These are phyloP conservation scores for Erythrobasidium hasegawianum DNA, from an alignment of 1,284 basidiomycete genomes.

Conservation along the genomic window DNA sequence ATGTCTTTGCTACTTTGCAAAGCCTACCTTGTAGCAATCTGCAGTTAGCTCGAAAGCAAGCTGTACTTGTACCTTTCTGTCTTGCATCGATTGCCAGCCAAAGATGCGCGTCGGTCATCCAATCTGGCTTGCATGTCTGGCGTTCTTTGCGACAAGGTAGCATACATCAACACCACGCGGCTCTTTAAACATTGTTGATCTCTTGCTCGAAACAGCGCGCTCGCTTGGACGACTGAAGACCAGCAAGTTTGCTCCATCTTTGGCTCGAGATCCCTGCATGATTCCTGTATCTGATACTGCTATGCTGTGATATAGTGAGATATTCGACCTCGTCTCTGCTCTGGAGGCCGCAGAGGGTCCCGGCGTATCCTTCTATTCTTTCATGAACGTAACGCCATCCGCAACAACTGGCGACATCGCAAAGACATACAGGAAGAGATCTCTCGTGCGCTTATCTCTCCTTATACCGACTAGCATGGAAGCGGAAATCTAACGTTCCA, in stretches of 20 bases:
- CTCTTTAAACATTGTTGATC: too few species aligned
- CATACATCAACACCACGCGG: too few species aligned
- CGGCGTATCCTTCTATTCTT: slow-evolving; percentile 83
- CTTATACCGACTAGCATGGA: slow-evolving; percentile 66
- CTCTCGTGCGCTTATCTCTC: slow-evolving; percentile 50
- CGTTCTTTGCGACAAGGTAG: background rate
- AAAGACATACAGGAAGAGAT: slow-evolving; percentile 83
- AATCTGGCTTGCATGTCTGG: background rate
- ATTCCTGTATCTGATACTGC: background rate
- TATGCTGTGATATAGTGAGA: slow-evolving; percentile 56
- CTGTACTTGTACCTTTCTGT: too few species aligned
- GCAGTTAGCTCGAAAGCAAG: too few species aligned
- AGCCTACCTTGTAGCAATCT: too few species aligned
- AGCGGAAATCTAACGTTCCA: slow-evolving; percentile 36
- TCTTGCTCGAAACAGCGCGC: slow-evolving; percentile 31
- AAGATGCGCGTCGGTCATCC: background rate
- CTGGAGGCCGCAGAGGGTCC: slow-evolving; percentile 79
- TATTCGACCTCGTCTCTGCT: slow-evolving; percentile 84
- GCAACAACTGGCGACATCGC: slow-evolving; percentile 62
- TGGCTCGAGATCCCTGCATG: too few species aligned
- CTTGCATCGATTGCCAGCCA: background rate
- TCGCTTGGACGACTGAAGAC: slow-evolving; percentile 44
- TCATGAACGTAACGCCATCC: slow-evolving; percentile 44
- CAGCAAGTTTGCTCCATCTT: slow-evolving; percentile 40
- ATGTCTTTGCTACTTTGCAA: too few species aligned